Evolutionary conservation across 2,329 filamentous ascomycete species (phyloP).

Genomic region (Tolypocladium sp.): DNA sequence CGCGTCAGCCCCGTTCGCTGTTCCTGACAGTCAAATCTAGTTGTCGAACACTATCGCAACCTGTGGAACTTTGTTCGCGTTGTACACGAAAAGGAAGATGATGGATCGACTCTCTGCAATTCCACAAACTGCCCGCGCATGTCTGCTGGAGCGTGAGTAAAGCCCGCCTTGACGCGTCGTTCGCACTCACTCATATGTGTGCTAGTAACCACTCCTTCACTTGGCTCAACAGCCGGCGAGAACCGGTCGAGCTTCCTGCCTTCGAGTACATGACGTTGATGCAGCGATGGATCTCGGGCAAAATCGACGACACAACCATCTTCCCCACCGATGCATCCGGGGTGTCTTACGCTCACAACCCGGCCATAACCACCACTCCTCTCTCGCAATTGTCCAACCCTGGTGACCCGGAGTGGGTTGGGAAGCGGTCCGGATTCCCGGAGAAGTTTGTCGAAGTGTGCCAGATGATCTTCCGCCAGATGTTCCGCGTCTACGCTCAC

Average conservation of each 20-base stretch:
- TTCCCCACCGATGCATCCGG: constrained; percentile 80
- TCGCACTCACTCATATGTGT: not conserved
- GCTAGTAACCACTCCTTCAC: constrained; percentile 83
- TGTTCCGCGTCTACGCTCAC: constrained; percentile 97
- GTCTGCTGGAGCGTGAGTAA: constrained; percentile 85
- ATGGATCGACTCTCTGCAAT: constrained; percentile 75
- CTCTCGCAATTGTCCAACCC: constrained; percentile 53
- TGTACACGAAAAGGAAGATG: constrained; percentile 76
- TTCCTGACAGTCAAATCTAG: constrained; percentile 33
- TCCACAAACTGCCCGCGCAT: constrained; percentile 76
- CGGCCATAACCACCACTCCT: constrained; percentile 47
- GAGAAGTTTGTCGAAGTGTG: constrained; percentile 82
- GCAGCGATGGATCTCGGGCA: constrained; percentile 94
- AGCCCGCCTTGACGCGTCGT: not conserved
- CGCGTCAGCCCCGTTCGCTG: not conserved
- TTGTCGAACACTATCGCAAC: constrained; percentile 86
- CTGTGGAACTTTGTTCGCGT: constrained; percentile 84
- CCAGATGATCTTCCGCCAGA: constrained; percentile 91
- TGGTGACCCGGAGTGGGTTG: constrained; percentile 67
- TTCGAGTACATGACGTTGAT: constrained; percentile 92
- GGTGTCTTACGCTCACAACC: constrained; percentile 56
- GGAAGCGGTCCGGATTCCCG: constrained; percentile 88
- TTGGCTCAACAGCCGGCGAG: constrained; percentile 82
- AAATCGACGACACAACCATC: constrained; percentile 81
- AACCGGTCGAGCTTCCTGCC: constrained; percentile 86